Evolutionary conservation across 305 asterid species (phyloP).

Genomic region (Plantago coronopus): DNA sequence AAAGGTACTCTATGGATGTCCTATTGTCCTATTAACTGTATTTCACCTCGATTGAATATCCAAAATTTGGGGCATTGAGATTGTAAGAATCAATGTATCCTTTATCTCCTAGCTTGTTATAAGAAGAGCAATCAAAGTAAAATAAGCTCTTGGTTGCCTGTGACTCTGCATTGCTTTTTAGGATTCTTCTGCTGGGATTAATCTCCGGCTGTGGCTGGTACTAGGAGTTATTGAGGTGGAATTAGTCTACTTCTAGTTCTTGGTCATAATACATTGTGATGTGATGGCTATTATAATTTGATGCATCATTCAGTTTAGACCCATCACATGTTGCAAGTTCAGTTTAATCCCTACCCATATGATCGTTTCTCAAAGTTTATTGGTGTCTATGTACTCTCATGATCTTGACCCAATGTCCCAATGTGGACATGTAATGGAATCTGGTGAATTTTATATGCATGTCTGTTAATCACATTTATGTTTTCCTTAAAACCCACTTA

Average conservation of each 20-base stretch:
- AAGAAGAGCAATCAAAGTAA: background rate
- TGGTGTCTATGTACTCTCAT: no score
- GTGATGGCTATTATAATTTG: no score
- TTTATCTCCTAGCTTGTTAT: background rate
- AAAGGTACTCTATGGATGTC: background rate
- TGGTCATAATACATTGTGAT: no score
- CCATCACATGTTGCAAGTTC: no score
- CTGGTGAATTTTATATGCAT: conserved; percentile 10
- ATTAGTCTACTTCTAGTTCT: no score
- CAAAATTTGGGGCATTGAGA: background rate
- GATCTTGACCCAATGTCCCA: no score
- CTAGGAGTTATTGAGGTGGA: background rate
- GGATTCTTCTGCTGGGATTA: background rate
- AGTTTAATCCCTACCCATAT: no score
- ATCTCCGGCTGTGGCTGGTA: no score
- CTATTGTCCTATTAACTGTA: background rate
- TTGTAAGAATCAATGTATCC: background rate
- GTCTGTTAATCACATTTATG: no score
- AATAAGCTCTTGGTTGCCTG: background rate
- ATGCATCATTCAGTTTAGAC: no score
- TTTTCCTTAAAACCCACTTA: background rate
- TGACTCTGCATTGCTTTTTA: no score
- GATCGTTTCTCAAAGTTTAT: no score
- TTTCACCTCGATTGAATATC: background rate
- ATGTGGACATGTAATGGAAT: background rate